These are phyloP conservation scores for Geranium brycei DNA, from an alignment of 345 rosid species.

Conservation along the genomic window DNA sequence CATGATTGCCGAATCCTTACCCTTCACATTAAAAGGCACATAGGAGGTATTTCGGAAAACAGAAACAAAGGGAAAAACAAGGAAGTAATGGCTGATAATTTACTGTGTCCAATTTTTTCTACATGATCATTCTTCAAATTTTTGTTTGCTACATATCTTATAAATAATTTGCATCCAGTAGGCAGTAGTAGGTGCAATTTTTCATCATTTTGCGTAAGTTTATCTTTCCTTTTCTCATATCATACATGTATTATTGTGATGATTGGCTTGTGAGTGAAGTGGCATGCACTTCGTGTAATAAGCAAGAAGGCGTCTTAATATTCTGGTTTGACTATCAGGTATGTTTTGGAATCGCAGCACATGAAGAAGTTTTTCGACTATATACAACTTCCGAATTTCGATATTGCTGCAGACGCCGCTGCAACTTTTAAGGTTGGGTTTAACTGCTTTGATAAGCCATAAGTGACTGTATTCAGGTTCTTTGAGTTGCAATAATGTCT, in stretches of 20 bases:
- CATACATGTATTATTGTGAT: too few relatives aligned
- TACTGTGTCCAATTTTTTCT: too few relatives aligned
- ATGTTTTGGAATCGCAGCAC: slow-evolving; percentile 74
- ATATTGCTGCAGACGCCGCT: slow-evolving; percentile 97
- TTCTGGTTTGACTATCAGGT: slow-evolving; percentile 34
- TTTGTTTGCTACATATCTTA: too few relatives aligned
- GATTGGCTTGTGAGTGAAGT: too few relatives aligned
- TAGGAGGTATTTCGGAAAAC: neutral
- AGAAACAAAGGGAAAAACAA: neutral
- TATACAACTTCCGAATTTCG: slow-evolving; percentile 93
- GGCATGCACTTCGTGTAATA: neutral
- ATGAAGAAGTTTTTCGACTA: slow-evolving; percentile 82
- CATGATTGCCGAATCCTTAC: neutral
- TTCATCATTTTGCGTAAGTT: too few relatives aligned
- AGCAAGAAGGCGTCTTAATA: neutral
- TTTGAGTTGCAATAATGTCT: neutral
- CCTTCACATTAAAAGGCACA: neutral
- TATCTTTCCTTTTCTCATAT: too few relatives aligned
- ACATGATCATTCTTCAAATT: too few relatives aligned
- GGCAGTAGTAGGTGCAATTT: too few relatives aligned
- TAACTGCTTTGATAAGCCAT: neutral
- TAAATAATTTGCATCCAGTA: neutral
- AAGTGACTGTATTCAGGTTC: neutral
- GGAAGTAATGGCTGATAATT: neutral
- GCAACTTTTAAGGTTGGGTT: slow-evolving; percentile 81